Evolutionary conservation across 495 filamentous ascomycete genomes (phyloP).

Genomic region (Tuber indicum): DNA sequence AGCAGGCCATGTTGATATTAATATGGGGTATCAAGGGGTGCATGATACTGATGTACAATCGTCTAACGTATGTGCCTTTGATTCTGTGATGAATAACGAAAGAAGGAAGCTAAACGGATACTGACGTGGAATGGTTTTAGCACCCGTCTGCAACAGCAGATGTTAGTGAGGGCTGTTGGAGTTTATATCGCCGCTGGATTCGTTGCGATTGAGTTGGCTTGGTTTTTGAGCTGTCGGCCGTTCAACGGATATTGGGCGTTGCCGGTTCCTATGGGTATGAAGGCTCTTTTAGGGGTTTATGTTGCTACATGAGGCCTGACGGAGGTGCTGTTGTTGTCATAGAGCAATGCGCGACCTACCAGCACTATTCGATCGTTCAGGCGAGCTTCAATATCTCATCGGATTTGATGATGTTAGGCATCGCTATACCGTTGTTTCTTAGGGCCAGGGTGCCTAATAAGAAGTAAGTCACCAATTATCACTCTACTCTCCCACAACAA

Average conservation of each 20-base stretch:
- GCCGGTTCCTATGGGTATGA: conserved; percentile 42
- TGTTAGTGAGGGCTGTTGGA: conserved; percentile 41
- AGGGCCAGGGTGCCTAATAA: conserved; percentile 43
- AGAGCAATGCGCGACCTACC: conserved; percentile 49
- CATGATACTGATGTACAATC: conserved; percentile 51
- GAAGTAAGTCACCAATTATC: conserved; percentile 26
- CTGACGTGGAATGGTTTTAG: not conserved
- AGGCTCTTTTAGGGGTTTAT: not conserved
- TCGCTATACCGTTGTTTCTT: conserved; percentile 47
- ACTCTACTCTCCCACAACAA: too few species aligned
- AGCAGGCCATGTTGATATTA: conserved; percentile 48
- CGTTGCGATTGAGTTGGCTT: conserved; percentile 43
- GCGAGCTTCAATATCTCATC: conserved; percentile 50
- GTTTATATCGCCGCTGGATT: conserved; percentile 43
- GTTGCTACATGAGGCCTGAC: conserved; percentile 7
- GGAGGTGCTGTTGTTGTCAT: too few species aligned
- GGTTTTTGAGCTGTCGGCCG: conserved; percentile 45
- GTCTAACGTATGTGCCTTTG: conserved; percentile 41
- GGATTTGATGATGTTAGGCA: conserved; percentile 48
- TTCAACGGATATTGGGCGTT: conserved; percentile 46
- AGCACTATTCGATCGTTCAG: conserved; percentile 48
- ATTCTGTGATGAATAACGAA: not conserved
- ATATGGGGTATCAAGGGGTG: conserved; percentile 51
- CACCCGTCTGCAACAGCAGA: conserved; percentile 40
- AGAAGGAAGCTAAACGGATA: not conserved